Base-by-base conservation (phyloP, 164 flowering plant genomes). In the Warburgia ugandensis region DNA sequence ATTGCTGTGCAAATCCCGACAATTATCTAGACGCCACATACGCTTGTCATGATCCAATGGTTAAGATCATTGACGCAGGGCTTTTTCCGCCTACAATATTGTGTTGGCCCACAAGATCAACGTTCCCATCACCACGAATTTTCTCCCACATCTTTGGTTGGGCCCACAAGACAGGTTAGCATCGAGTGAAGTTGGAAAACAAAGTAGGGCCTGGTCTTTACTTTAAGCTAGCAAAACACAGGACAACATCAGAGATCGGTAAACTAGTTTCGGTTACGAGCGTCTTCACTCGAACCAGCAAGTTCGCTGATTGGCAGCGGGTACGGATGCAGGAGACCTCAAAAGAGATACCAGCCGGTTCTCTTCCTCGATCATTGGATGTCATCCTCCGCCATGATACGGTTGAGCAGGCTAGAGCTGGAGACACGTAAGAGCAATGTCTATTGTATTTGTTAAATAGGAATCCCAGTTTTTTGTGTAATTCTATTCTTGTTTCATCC, bases 231-330 rank as follows among this genome's bases (percentile, higher is more conserved):
- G n/a, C n/a, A n/a, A n/a, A n/a, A n/a, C n/a, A n/a, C n/a, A n/a
- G n/a, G 14, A 30, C 51, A 30, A 48, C 51, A 17, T 14, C 51
- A 6, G 97, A 90, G 51, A 76, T 94, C 20, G 99, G 99, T 22
- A 94, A 76, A 48, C 59, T 94, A 48, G 96, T 89, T 7, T 77
- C 97, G 0, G 92, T 94, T 43, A 74, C 75, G 0, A 97, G 99
- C 37, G 99, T 94, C 20, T 96, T 89, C 19, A 94, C 97, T 16
- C 77, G 97, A 14, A 89, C 99, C 0, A 94, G 99, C 69, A 86
- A 83, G 66, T 94, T 94, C 60, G 72, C 96, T 2, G 99, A 94
- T 58, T 94, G 99, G 99, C 99, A 94, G 70, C 86, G 96, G 71
- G 97, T 89, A 5, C 69, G 97, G 50, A 81, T 89, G 99, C 99